Conservation (phyloP, 495 filamentous ascomycete species). For the Penicillium herquei region DNA sequence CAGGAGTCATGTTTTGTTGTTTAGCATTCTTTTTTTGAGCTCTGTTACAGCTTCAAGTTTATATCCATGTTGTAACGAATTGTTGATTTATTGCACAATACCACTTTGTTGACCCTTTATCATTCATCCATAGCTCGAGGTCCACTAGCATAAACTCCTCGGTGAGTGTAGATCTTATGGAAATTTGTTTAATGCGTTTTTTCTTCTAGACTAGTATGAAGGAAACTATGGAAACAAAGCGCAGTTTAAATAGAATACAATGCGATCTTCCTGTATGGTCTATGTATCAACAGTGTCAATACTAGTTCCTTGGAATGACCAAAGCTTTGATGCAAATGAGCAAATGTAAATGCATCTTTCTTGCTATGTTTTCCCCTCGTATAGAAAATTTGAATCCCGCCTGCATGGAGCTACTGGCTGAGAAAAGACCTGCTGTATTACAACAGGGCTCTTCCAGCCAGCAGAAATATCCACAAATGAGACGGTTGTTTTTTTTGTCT, state of each 20-base stretch:
- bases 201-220: not conserved
- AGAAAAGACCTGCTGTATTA: not conserved
- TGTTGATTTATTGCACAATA: no score
- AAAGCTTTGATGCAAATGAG: not conserved
- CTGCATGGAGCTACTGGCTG: not conserved
- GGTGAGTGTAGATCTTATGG: no score
- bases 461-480: no score
- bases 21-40: not conserved
- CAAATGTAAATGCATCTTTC: not conserved
- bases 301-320: not conserved
- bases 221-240: not conserved
- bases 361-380: not conserved
- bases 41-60: not conserved
- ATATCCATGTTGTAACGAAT: no score
- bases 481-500: not conserved
- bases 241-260: not conserved
- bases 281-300: not conserved
- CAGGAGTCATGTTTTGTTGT: not conserved
- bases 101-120: no score
- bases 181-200: not conserved
- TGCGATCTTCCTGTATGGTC: not conserved
- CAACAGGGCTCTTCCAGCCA: no score
- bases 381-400: not conserved
- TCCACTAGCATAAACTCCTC: no score
- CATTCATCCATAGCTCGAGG: no score